These are phyloP conservation scores for Skeletonema costatum DNA, from an alignment of 108 stramenopile genomes.

Conservation along the genomic window DNA sequence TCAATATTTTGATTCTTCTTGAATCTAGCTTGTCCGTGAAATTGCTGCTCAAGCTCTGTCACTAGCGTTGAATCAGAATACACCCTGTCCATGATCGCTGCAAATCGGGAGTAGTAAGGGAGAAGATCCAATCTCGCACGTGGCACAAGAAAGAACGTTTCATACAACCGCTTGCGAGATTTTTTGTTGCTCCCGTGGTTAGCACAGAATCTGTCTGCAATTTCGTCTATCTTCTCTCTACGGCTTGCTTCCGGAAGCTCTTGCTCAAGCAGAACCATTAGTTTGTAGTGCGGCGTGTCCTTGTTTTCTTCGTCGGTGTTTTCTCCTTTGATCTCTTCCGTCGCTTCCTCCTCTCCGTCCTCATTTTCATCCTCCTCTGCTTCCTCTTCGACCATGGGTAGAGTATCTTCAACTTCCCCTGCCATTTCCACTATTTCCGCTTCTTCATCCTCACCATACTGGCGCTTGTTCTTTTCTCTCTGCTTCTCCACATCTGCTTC, in stretches of 20 bases:
- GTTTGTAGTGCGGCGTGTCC: slow-evolving; percentile 86
- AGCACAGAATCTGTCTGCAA: slow-evolving; percentile 84
- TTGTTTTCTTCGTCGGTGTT: slow-evolving; percentile 50
- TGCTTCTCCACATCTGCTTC: slow-evolving; percentile 76
- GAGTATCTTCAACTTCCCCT: slow-evolving; percentile 33
- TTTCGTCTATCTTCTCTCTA: slow-evolving; percentile 87
- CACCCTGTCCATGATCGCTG: slow-evolving; percentile 78
- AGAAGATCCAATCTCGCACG: slow-evolving; percentile 82
- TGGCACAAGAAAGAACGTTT: slow-evolving; percentile 87
- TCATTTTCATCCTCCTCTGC: slow-evolving; percentile 40
- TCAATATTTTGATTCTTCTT: slow-evolving; percentile 88
- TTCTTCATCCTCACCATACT: slow-evolving; percentile 59
- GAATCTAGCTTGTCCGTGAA: slow-evolving; percentile 84
- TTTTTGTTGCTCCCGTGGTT: slow-evolving; percentile 82
- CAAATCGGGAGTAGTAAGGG: slow-evolving; percentile 90
- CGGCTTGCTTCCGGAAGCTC: slow-evolving; percentile 91
- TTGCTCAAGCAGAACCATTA: slow-evolving; percentile 87
- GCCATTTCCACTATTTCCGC: slow-evolving; percentile 21
- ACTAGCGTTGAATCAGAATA: slow-evolving; percentile 74
- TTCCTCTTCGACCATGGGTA: slow-evolving; percentile 19
- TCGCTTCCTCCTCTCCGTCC: slow-evolving; percentile 37
- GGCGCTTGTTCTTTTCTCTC: slow-evolving; percentile 63
- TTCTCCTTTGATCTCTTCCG: slow-evolving; percentile 32
- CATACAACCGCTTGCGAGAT: slow-evolving; percentile 79
- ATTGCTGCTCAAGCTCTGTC: slow-evolving; percentile 78